These are phyloP conservation scores for Blastobotrys raffinosifermentans DNA, from an alignment of 1,139 yeast genomes.

Conservation along the genomic window DNA sequence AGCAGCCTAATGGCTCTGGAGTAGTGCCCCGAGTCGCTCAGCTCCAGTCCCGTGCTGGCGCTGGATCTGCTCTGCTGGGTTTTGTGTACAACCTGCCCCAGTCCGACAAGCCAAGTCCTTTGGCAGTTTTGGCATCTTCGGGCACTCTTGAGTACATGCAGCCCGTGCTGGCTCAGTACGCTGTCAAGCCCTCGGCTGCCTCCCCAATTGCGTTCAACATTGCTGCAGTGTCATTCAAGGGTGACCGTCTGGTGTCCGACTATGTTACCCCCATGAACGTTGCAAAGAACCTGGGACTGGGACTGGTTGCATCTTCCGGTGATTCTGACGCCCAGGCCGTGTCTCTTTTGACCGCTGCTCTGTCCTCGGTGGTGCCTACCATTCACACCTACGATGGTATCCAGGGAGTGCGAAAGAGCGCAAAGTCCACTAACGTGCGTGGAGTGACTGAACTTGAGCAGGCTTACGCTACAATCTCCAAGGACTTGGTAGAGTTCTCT, in stretches of 20 bases:
- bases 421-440: conserved; percentile 44
- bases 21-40: conserved; percentile 51
- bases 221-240: conserved; percentile 68
- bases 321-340: conserved; percentile 48
- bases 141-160: conserved; percentile 64
- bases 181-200: conserved; percentile 26
- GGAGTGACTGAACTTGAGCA: conserved; percentile 42
- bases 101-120: conserved; percentile 19
- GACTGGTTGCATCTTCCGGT: conserved; percentile 66
- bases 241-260: conserved; percentile 55
- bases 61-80: conserved; percentile 74
- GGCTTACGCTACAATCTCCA: conserved; percentile 38
- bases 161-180: conserved; percentile 43
- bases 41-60: conserved; percentile 79
- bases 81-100: conserved; percentile 41
- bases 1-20: conserved; percentile 49
- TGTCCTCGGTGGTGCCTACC: conserved; percentile 58
- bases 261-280: conserved; percentile 57
- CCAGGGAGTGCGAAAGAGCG: conserved; percentile 49
- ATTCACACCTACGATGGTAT: conserved; percentile 78
- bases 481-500: conserved; percentile 17
- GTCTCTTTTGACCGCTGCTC: conserved; percentile 58
- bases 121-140: conserved; percentile 56
- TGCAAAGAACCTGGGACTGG: conserved; percentile 60
- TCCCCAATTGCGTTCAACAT: conserved; percentile 57